Base-by-base conservation (phyloP, 257 asterid genomes). In the Gardenia jasminoides region DNA sequence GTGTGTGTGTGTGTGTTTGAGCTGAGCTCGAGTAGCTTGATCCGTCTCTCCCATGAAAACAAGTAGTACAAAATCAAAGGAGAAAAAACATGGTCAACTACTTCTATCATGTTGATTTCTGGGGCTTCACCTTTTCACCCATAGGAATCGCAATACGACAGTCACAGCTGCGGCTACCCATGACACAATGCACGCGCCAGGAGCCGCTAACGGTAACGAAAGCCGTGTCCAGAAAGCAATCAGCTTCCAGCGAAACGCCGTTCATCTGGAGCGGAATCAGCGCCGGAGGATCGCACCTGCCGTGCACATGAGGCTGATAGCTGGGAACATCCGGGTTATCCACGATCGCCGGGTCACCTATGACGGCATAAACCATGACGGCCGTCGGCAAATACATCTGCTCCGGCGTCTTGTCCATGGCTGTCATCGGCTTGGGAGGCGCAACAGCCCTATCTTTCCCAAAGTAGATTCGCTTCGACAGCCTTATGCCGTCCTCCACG, bases 291-390 rank as follows among this genome's bases (percentile, higher is more conserved):
- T 93, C 89, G 84, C 96, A 89, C 88, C 92, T 84, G 52, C 99
- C 99, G 87, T 92, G 95, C 87, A 96, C 98, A 85, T 96, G 91
- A 70, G 99, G 98, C 92, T 96, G 99, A 83, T 96, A 96, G 89
- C 98, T 93, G 26, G 98, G 98, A 69, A 91, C 88, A 83, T 96
- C 99, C 9, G 99, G 97, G 46, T 95, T 93, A 85, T 96, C 99
- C 16, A 93, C 99, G 54, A 91, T 80, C 33, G 92, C 85, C 10
- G 99, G 99, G 76, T 96, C 87, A 56, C 76, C 70, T 9, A 96
- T 84, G 70, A 93, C 93, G 48, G 99, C 99, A 84, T 96, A 96
- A 26, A 93, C 67, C 99, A 92, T 96, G 0, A 96, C 92, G 0
- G 99, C 85, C 4, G 88, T 52, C 0, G 99, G 99, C 33, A 91